Evolutionary conservation across 257 asterid genomes (phyloP), one percentile per base, ranked within the genome.

Genomic region (Anisodus acutangulus): DNA sequence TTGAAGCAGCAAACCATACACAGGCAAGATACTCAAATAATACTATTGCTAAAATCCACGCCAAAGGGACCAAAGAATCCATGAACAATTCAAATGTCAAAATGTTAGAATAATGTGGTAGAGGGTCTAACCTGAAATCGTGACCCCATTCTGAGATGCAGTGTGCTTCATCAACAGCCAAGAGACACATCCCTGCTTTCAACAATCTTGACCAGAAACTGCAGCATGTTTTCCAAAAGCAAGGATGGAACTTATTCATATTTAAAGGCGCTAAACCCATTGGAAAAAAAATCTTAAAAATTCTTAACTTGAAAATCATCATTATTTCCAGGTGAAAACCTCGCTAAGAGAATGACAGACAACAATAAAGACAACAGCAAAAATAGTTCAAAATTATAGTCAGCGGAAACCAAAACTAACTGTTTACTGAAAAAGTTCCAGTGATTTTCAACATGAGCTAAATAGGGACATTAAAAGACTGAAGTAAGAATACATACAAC

Each of bases 61-160:
- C 35, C 37, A 51, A 55, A 37, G 54, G 59, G 57, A 82, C 85
- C 80, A 10, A 26, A 53, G n/a, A 68, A 68, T 62, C 54, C 43
- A 57, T 17, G 57, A 47, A 68, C 22, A 12, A 54, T 45, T 62
- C 81, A 12, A 49, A 22, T 76, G 47, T 51, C 63, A 76, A 76
- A 76, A 26, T 76, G 19, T 31, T 22, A 22, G 62, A 63, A 53
- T 51, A 76, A 26, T 31, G 81, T 26, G 19, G 43, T 49, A 51
- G 41, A 74, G 78, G 74, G 66, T 80, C 91, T 78, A 51, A 91
- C 98, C 99, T 91, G 93, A 95, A 95, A 90, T 90, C 88, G 76
- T 95, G 99, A 69, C 99, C 99, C 99, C 99, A 95, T 88, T 95
- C 98, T 37, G 99, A 95, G 85, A 95, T 95, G 91, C 99, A 95